Conservation (phyloP, 148 eudicot species). For the Amaranthus palmeri region DNA sequence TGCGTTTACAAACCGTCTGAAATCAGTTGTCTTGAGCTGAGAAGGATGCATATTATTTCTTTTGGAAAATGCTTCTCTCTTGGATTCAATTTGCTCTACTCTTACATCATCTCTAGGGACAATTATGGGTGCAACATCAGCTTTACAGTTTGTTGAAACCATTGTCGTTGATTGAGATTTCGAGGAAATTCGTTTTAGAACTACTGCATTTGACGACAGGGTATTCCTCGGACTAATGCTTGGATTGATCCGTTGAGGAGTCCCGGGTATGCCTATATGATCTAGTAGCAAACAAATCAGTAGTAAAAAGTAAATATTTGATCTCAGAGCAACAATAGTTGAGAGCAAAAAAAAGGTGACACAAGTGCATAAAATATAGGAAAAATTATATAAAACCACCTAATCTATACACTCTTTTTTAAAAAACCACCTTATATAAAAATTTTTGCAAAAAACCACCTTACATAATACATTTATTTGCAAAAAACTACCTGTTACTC, state of each 20-base stretch:
- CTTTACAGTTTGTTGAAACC: slow-evolving; percentile 40
- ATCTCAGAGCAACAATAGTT: slow-evolving; percentile 3
- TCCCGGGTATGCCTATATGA: slow-evolving; percentile 55
- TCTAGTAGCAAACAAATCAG: slow-evolving; percentile 36
- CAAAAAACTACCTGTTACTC: too few relatives aligned
- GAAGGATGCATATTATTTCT: slow-evolving; percentile 45
- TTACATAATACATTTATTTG: too few relatives aligned
- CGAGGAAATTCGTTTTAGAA: slow-evolving; percentile 46
- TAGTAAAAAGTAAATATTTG: slow-evolving; percentile 17
- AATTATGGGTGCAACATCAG: slow-evolving; percentile 63
- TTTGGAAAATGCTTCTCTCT: slow-evolving; percentile 55
- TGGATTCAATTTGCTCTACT: slow-evolving; percentile 62
- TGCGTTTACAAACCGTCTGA: slow-evolving; percentile 40
- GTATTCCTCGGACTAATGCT: slow-evolving; percentile 53
- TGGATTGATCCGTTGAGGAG: slow-evolving; percentile 58
- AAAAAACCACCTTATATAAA: too few relatives aligned
- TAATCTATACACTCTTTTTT: too few relatives aligned
- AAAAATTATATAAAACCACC: too few relatives aligned
- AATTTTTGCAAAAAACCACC: too few relatives aligned
- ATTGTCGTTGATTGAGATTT: slow-evolving; percentile 52
- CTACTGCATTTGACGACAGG: slow-evolving; percentile 38
- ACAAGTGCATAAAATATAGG: background rate
- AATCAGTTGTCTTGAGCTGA: slow-evolving; percentile 50
- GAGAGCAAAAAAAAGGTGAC: background rate
- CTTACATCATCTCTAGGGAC: slow-evolving; percentile 75